Conservation (phyloP, 192 early-diverging fungal species). For the Coemansia sp. region DNA sequence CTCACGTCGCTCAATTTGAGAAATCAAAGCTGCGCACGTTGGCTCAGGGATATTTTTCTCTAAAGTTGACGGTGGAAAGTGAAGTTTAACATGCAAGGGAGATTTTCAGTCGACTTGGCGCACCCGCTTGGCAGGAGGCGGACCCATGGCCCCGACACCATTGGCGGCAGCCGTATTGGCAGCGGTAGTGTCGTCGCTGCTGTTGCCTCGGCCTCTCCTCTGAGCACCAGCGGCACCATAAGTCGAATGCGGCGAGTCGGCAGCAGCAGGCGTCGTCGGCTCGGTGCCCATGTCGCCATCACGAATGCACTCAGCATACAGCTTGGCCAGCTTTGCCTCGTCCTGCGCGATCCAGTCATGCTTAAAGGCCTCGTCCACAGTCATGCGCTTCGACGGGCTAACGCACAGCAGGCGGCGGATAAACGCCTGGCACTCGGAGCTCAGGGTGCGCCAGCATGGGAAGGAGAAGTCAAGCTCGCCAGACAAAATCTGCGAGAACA, state of each 20-base stretch:
- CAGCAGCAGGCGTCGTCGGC: slow-evolving; percentile 9
- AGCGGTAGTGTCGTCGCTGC: neutral
- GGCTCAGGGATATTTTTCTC: neutral
- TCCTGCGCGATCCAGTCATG: slow-evolving; percentile 59
- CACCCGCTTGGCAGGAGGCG: slow-evolving; percentile 35
- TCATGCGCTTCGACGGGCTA: slow-evolving; percentile 54
- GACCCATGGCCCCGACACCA: slow-evolving; percentile 26
- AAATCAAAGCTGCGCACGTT: neutral
- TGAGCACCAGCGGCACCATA: neutral
- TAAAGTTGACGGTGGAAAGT: neutral
- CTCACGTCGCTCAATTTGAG: neutral
- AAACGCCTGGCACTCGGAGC: slow-evolving; percentile 46
- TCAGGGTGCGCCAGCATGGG: slow-evolving; percentile 49
- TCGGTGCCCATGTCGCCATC: neutral
- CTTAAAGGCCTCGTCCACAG: slow-evolving; percentile 52
- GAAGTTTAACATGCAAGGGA: neutral
- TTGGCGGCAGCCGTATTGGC: neutral
- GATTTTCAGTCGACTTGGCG: slow-evolving; percentile 6
- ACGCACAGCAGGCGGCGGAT: slow-evolving; percentile 43
- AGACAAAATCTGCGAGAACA: slow-evolving; percentile 49
- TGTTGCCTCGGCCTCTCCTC: slow-evolving; percentile 2
- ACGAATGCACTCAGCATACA: slow-evolving; percentile 37
- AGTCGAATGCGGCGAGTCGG: neutral
- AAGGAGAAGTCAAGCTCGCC: slow-evolving; percentile 48
- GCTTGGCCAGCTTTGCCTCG: slow-evolving; percentile 33